Evolutionary conservation across 2,329 filamentous ascomycete species (phyloP).

Genomic region (Colletotrichum higginsianum): DNA sequence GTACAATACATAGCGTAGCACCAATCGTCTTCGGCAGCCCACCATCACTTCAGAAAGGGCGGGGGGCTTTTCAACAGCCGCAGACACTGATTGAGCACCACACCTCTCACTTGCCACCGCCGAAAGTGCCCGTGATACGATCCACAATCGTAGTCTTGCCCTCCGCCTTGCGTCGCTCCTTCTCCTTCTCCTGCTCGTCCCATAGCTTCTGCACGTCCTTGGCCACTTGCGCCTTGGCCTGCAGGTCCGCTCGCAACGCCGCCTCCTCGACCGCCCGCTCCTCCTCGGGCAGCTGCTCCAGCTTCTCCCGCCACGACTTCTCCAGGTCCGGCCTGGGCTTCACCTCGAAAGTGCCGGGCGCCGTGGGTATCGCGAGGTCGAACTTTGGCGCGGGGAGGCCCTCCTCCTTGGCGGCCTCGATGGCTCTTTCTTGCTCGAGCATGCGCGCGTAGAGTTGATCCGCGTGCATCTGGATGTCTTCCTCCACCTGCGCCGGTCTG

Average conservation of each 20-base stretch:
- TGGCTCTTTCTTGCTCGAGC: slow-evolving; percentile 82
- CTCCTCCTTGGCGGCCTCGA: slow-evolving; percentile 78
- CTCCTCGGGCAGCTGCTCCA: slow-evolving; percentile 70
- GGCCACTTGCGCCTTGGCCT: slow-evolving; percentile 73
- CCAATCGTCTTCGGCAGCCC: slow-evolving; percentile 46
- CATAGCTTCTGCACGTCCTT: slow-evolving; percentile 68
- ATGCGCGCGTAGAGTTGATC: slow-evolving; percentile 92
- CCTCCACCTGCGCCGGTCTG: slow-evolving; percentile 78
- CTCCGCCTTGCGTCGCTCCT: slow-evolving; percentile 69
- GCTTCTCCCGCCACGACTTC: slow-evolving; percentile 66
- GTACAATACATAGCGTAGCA: background rate
- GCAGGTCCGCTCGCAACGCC: slow-evolving; percentile 74
- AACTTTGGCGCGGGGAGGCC: slow-evolving; percentile 73
- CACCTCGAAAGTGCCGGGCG: slow-evolving; percentile 54
- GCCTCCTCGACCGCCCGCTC: slow-evolving; percentile 75
- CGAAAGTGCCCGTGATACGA: slow-evolving; percentile 53
- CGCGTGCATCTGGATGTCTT: slow-evolving; percentile 95
- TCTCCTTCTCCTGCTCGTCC: slow-evolving; percentile 68
- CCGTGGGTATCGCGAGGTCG: slow-evolving; percentile 68
- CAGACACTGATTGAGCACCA: slow-evolving; percentile 3
- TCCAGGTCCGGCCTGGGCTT: slow-evolving; percentile 62
- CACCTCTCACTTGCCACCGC: slow-evolving; percentile 22
- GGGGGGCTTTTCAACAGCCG: background rate
- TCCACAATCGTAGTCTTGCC: slow-evolving; percentile 65
- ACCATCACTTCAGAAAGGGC: background rate